Base-by-base conservation (phyloP, 2,329 filamentous ascomycete genomes). In the Paracorniculantispora psalliotae region DNA sequence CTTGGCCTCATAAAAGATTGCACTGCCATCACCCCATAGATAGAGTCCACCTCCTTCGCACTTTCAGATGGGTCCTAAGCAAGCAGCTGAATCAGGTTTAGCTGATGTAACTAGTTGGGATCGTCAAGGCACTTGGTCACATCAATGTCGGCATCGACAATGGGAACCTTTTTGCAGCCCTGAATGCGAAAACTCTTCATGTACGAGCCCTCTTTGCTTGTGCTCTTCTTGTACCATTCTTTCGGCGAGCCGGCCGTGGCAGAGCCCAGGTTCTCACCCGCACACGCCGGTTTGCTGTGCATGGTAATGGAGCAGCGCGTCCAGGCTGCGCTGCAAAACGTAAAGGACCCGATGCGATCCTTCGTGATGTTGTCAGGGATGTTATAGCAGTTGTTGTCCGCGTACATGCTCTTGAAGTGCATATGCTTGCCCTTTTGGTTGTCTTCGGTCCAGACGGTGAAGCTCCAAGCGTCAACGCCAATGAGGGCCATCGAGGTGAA, bases 111-210 rank as follows among this genome's bases (percentile, higher is more conserved):
- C 30, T 33, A 33, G 30, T 33, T 33, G 30, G 39, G 39, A 43
- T 43, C 39, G 13, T 43, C n/a, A 19, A 19, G 12, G 39, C 39
- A 43, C 39, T 43, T 43, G 39, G 39, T 43, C 13, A 21, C 12
- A 50, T 50, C 47, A 17, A 50, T 19, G 28, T 26, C 17, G 19
- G 46, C 56, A 9, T 46, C 56, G 23, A 46, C 51, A 23, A 59
- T 35, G 28, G 56, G 56, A 41, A 59, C 35, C 17, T 59, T 19
- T 46, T 59, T 59, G 56, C 56, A 59, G 37, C 56, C 56, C 56
- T 59, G 56, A 44, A 59, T 59, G 23, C 56, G 51, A 23, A 59
- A 59, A 33, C 56, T 59, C 56, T 59, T 59, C 47, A 52, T 52
- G 21, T 51, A 51, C 21, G 35, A 44, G 4, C 56, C 56, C 4